phyloP scores from a whole-genome alignment of 176 grass and related monocot genomes.

The Bothriochloa decipiens region DNA sequence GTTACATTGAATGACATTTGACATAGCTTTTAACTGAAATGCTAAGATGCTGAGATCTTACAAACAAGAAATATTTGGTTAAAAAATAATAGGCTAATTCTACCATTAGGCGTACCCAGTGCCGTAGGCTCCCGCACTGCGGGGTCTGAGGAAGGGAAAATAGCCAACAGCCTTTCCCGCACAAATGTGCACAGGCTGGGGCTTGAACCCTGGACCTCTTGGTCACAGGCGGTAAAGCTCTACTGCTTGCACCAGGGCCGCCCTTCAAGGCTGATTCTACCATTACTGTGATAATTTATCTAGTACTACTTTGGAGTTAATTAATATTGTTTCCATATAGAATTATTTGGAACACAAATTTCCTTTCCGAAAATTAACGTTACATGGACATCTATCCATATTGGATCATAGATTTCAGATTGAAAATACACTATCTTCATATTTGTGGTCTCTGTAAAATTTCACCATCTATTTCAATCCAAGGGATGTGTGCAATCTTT shows the following conservation, averaged over 20 bases:
- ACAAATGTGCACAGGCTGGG: no score
- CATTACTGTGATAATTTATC: neutral
- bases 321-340: neutral
- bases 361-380: neutral
- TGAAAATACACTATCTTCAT: conserved; percentile 1
- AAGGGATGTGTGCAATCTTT: conserved; percentile 47
- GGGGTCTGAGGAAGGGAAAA: no score
- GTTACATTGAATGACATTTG: conserved; percentile 17
- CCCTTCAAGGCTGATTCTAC: neutral
- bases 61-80: neutral
- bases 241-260: no score
- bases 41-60: neutral
- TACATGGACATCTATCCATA: conserved; percentile 8
- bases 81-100: neutral
- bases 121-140: no score
- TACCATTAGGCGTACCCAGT: no score
- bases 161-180: no score
- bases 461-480: conserved; percentile 50
- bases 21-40: neutral
- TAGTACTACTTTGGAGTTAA: neutral
- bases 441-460: conserved; percentile 24
- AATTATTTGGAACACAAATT: neutral
- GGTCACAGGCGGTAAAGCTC: no score
- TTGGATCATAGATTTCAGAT: neutral
- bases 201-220: no score